Base-by-base conservation (phyloP, 495 filamentous ascomycete genomes). In the Neurospora sp. region DNA sequence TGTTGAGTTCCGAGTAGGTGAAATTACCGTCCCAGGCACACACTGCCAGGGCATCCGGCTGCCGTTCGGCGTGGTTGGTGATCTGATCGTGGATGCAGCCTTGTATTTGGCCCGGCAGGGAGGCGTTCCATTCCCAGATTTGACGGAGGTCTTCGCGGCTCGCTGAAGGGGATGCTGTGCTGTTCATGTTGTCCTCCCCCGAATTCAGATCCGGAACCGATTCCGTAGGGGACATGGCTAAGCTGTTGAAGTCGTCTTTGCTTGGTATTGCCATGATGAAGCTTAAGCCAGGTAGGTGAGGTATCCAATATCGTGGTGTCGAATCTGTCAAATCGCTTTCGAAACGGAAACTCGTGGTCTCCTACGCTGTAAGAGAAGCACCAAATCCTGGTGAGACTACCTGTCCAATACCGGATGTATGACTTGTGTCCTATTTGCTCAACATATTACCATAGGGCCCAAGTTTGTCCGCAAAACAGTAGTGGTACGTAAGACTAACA, bases 1-100 rank as follows among this genome's bases (percentile, higher is more conserved):
- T 35, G 38, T 87, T 83, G 42, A 90, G 78, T 72, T 90, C 81
- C 3, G 65, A 74, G 75, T 83, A 90, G 0, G 85, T 86, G 42
- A 90, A 73, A 8, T 74, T 83, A 35, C 87, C 86, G 81, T 90
- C 88, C 88, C 88, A 89, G 31, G 79, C 78, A 44, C 72, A 74
- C 4, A 81, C 71, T 0, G 80, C 79, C 65, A 73, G 45, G 16
- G 72, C 71, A 10, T 75, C 72, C 3, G 75, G 77, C 39, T 72
- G 73, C 20, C 71, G 65, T 18, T 44, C 37, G 10, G 71, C 73
- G 18, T 73, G 73, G 35, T 70, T 72, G 68, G 73, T 74, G 70
- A 81, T 74, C 5, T 77, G 73, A n/a, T 80, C 53, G 70, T 81
- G 77, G 14, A 80, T 70, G 70, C 78, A 77, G 27, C 76, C 69